Base-by-base conservation (phyloP, 805 yeast genomes). In the Lipomyces starkeyi region DNA sequence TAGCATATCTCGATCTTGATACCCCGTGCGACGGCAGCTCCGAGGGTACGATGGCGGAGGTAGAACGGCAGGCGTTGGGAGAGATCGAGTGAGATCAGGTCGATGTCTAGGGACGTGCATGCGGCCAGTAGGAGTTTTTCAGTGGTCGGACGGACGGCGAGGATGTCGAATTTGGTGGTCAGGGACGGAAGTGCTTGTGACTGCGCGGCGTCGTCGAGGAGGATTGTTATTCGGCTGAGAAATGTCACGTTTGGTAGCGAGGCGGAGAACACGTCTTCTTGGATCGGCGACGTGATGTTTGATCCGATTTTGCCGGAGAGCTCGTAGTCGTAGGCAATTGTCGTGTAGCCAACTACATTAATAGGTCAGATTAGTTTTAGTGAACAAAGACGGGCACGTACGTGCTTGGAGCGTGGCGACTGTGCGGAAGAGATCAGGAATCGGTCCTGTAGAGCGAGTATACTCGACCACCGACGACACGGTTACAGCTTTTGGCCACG, bases 21-120 rank as follows among this genome's bases (percentile, higher is more conserved):
- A 1, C 98, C 98, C 61, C 92, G 85, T 22, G 88, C 89, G 2
- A 91, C 83, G 1, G 97, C 97, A 55, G 92, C 87, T 56, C 97
- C 90, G 8, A 92, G 83, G 0, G 91, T 87, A 74, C 93, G 92
- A 79, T 93, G 97, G 73, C 90, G 90, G 71, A 95, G 80, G 76
- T 87, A 91, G 70, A 86, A 88, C 0, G 97, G 94, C 59, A 92
- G 78, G 66, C 91, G 84, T 56, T 83, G 81, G 32, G 85, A 79
- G 76, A 89, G 84, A 63, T 90, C 87, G 64, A 95, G 83, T 0
- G 97, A 87, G 22, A 95, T 85, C 32, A 95, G 68, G 79, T 95
- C 98, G 56, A 93, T 83, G 67, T 93, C 97, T 58, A 93, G 80
- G 66, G 87, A 87, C 1, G 91, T 83, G 25, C 93, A 87, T 2